Conservation (phyloP, 208 protist genomes). For the Leishmania turanica region DNA sequence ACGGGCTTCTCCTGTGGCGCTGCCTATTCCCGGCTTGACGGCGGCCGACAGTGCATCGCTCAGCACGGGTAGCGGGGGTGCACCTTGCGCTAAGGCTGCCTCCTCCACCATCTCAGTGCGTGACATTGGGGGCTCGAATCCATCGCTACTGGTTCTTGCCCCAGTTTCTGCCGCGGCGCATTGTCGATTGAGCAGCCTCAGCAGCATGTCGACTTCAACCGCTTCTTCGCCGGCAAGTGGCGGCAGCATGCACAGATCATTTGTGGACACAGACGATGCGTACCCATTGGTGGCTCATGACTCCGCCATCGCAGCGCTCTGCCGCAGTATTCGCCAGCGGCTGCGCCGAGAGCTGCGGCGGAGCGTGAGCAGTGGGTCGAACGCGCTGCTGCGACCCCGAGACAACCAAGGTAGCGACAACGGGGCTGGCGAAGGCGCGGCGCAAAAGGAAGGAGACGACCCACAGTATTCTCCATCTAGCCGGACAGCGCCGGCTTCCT, state of each 20-base stretch:
- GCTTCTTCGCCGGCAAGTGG: conserved; percentile 5
- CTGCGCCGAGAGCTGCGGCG: conserved; percentile 18
- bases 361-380: conserved; percentile 1
- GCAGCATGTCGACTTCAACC: not conserved
- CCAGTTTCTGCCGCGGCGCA: not conserved
- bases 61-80: conserved; percentile 14
- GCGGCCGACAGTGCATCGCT: not conserved
- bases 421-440: not conserved
- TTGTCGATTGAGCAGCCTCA: not conserved
- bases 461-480: no score
- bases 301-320: conserved; percentile 27
- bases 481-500: not conserved
- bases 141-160: not conserved
- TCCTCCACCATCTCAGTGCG: not conserved
- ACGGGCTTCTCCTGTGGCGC: not conserved
- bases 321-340: conserved; percentile 25
- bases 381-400: not conserved
- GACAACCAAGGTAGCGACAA: not conserved
- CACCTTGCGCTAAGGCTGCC: not conserved
- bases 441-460: not conserved
- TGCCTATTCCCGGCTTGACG: not conserved
- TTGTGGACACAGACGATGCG: conserved; percentile 19
- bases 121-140: not conserved
- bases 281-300: conserved; percentile 17
- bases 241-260: conserved; percentile 3